A percentile compares a stretch with the other conserved stretches of the same genome.
Evolutionary conservation across 768 basidiomycete genomes (phyloP).

Genomic region (Phaeolepiota aurea): DNA sequence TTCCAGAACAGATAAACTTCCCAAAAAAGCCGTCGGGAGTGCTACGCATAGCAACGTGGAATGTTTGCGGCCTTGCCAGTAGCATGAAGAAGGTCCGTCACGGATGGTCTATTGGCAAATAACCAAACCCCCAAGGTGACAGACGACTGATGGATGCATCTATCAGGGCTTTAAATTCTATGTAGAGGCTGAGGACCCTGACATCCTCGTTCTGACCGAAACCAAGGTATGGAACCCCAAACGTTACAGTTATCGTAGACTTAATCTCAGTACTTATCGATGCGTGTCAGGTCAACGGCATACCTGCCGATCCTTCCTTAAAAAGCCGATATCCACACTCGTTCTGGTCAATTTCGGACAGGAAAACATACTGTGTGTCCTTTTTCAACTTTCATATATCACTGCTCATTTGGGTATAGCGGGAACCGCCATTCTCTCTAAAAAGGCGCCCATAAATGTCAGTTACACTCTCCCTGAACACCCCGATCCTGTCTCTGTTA

Average conservation of each 20-base stretch:
- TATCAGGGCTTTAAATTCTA: constrained; percentile 81
- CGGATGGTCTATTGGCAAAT: background rate
- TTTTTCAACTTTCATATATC: background rate
- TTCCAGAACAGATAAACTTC: constrained; percentile 57
- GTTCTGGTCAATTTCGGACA: constrained; percentile 70
- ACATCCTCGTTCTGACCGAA: constrained; percentile 78
- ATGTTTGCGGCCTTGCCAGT: constrained; percentile 70
- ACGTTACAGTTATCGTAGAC: too few relatives aligned
- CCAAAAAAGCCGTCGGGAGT: constrained; percentile 38
- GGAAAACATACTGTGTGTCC: constrained; percentile 68
- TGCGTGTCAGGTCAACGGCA: constrained; percentile 54
- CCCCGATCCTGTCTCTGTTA: constrained; percentile 51
- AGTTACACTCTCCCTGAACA: constrained; percentile 67
- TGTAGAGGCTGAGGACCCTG: constrained; percentile 80
- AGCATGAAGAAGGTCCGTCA: constrained; percentile 64
- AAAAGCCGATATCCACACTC: constrained; percentile 56
- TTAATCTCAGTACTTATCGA: too few relatives aligned
- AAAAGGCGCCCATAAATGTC: constrained; percentile 61
- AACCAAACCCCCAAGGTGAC: background rate
- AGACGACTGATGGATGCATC: constrained; percentile 1
- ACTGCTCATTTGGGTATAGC: constrained; percentile 29
- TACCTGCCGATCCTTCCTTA: constrained; percentile 51
- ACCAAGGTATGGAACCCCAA: constrained; percentile 52
- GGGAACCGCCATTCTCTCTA: constrained; percentile 77
- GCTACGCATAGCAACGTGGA: constrained; percentile 63